Evolutionary conservation across 2,329 filamentous ascomycete genomes (phyloP).

Genomic region (Fusarium sororula): DNA sequence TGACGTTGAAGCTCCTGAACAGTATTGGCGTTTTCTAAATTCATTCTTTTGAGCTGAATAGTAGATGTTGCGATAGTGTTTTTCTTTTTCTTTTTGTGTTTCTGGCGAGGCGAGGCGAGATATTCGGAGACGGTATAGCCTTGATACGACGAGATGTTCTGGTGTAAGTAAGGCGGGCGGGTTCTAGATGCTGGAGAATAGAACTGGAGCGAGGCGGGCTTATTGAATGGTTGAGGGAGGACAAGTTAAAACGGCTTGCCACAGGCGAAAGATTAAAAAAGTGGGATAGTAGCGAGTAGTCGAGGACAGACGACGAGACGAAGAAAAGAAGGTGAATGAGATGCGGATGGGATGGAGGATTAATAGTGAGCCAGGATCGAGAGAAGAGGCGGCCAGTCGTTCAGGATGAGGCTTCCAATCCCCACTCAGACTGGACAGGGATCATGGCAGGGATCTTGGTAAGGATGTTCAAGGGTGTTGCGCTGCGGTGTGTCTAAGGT

Average conservation of each 20-base stretch:
- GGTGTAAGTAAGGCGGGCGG: conserved; percentile 32
- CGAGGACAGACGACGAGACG: conserved; percentile 39
- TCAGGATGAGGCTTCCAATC: conserved; percentile 43
- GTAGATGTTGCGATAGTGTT: conserved; percentile 2
- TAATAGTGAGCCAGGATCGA: conserved; percentile 43
- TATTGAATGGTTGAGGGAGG: conserved; percentile 5
- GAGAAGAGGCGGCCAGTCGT: conserved; percentile 40
- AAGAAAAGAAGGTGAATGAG: conserved; percentile 31
- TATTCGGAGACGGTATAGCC: conserved; percentile 19
- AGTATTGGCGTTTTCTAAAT: conserved; percentile 35
- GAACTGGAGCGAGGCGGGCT: conserved; percentile 16
- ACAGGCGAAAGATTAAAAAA: conserved; percentile 31
- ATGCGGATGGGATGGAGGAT: conserved; percentile 40
- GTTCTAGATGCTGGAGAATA: conserved; percentile 2
- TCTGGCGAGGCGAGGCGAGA: conserved; percentile 1
- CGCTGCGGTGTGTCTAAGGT: conserved; percentile 31
- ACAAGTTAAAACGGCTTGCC: conserved; percentile 22
- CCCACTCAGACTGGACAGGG: conserved; percentile 29
- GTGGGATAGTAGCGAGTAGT: conserved; percentile 29
- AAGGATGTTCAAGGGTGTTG: conserved; percentile 33
- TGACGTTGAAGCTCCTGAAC: conserved; percentile 42
- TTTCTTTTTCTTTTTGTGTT: neutral
- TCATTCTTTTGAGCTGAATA: conserved; percentile 34
- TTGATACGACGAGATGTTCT: conserved; percentile 9
- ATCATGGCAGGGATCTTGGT: conserved; percentile 21